Conservation (phyloP, 1,284 basidiomycete genomes). For the Porogramme epimiltina region DNA sequence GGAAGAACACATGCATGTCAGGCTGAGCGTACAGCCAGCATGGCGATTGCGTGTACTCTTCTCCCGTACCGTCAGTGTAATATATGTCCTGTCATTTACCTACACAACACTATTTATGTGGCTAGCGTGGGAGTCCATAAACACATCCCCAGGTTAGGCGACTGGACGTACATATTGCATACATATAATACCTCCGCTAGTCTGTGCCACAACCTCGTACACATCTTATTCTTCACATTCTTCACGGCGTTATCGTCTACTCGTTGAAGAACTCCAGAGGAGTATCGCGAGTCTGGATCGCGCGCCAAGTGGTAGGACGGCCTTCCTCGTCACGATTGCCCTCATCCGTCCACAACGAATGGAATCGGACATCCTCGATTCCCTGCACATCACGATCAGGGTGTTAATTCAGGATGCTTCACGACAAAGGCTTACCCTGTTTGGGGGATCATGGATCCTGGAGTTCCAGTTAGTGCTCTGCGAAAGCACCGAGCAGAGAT, state of each 20-base stretch:
- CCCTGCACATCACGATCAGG: constrained; percentile 47
- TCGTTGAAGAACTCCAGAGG: constrained; percentile 77
- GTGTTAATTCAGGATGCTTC: not conserved
- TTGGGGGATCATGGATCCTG: constrained; percentile 74
- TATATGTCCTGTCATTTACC: too few species aligned
- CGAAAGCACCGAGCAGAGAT: too few species aligned
- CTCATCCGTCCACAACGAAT: constrained; percentile 72
- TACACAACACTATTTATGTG: too few species aligned
- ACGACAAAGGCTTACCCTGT: constrained; percentile 47
- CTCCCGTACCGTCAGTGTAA: too few species aligned
- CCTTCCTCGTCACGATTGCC: constrained; percentile 52
- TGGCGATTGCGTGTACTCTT: too few species aligned
- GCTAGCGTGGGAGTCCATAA: too few species aligned
- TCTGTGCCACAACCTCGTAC: not conserved
- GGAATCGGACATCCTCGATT: constrained; percentile 63
- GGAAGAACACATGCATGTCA: too few species aligned
- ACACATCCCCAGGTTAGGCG: too few species aligned
- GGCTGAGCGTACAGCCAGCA: too few species aligned
- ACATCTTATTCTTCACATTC: not conserved
- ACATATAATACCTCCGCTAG: too few species aligned
- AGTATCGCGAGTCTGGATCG: constrained; percentile 58
- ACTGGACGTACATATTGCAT: too few species aligned
- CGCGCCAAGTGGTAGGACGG: constrained; percentile 58
- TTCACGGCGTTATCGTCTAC: constrained; percentile 30
- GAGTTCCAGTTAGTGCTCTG: not conserved